Base-by-base conservation (phyloP, 2,329 filamentous ascomycete species). In the Aspergillus sp. region DNA sequence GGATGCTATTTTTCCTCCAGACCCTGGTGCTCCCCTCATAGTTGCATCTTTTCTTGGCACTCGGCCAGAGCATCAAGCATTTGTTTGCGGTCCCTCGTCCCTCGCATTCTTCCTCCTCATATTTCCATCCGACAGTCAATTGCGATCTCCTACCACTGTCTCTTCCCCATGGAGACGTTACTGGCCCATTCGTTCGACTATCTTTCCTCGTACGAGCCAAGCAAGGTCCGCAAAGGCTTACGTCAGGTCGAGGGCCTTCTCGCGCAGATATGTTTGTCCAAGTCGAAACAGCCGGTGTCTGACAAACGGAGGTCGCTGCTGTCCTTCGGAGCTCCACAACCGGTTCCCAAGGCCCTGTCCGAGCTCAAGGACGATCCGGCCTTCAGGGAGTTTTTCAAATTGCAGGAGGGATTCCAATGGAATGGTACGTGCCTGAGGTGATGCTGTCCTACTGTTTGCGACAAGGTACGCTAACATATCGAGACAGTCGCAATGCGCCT, bases 361-460 rank as follows among this genome's bases (percentile, higher is more conserved):
- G 86, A 90, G 52, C 76, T 96, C 57, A 81, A 83, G 47, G 83
- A 86, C 58, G 94, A 97, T 71, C 90, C 89, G 17, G 93, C 92
- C 17, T 97, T 96, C 69, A 81, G 90, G 60, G 91, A 96, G 73
- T 97, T 97, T 77, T 96, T 96, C 78, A 90, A 95, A 70, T 72
- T 97, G 60, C 94, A 99, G 72, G 92, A 97, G 67, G 90, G 92
- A 2, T 99, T 99, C 68, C 90, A 97, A 76, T 97, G 91, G 89
- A 99, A 99, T 75, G 81, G 83, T 86, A 70, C 54, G 75, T 54
- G 47, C 20, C 24, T 10, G 17, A 38, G 24, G 26, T 35, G 14
- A 47, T 43, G 26, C n/a, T 38, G 48, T 11, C 35, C 13, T 8
- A 26, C 26, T 47, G 19, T 32, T 32, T 30, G 33, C 36, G 32